phyloP scores from a whole-genome alignment of 2,329 filamentous ascomycete species.

The Didymella pomorum region DNA sequence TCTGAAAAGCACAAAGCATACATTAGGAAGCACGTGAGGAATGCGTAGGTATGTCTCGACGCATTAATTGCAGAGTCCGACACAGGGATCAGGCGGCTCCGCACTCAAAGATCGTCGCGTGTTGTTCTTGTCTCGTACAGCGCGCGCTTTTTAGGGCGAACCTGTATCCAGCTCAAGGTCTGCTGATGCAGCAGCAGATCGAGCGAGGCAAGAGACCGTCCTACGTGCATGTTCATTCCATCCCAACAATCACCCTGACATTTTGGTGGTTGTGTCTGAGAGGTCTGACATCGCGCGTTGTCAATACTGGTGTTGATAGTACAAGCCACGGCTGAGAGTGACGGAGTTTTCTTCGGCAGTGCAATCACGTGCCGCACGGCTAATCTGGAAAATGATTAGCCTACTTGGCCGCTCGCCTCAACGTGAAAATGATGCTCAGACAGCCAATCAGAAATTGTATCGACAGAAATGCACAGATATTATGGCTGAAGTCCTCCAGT shows the following conservation, averaged over 20 bases:
- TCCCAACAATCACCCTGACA: constrained; percentile 1
- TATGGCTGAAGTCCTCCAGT: constrained; percentile 10
- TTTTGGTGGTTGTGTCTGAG: neutral
- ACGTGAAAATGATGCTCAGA: neutral
- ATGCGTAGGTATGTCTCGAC: constrained; percentile 44
- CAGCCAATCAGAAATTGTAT: constrained; percentile 7
- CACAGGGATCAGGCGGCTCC: constrained; percentile 42
- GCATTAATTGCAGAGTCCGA: constrained; percentile 51
- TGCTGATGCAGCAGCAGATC: constrained; percentile 43
- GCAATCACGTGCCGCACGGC: neutral
- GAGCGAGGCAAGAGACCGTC: constrained; percentile 52
- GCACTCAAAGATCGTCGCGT: constrained; percentile 53
- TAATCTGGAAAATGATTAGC: neutral
- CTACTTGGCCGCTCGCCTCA: neutral
- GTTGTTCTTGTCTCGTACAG: constrained; percentile 51
- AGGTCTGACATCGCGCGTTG: constrained; percentile 3
- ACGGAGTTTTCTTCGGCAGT: constrained; percentile 7
- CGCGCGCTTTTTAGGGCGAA: constrained; percentile 12
- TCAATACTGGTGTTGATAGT: constrained; percentile 7
- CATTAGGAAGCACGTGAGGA: neutral
- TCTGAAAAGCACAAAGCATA: neutral
- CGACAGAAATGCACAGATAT: neutral
- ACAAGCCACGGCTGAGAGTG: constrained; percentile 7
- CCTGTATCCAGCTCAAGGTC: constrained; percentile 52
- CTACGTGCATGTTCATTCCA: neutral